phyloP scores from a whole-genome alignment of 352 stramenopile genomes.

The Phytopythium montanum region DNA sequence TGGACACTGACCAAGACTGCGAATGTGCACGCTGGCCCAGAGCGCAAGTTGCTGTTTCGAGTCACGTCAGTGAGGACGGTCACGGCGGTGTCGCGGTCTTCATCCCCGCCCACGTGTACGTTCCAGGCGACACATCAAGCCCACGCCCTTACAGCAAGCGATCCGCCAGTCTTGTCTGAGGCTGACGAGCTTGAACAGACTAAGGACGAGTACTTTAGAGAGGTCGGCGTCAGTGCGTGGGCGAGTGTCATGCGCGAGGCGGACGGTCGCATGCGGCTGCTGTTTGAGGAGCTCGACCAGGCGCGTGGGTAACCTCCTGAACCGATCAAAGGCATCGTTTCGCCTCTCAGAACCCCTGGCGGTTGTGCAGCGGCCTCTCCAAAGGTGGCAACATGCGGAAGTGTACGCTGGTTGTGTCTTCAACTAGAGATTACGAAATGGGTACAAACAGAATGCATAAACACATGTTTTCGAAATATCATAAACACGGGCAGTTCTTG shows the following conservation, averaged over 20 bases:
- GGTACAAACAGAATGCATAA: neutral
- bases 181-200: neutral
- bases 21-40: neutral
- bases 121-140: neutral
- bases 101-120: neutral
- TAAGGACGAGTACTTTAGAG: neutral
- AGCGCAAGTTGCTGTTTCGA: neutral
- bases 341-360: neutral
- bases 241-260: neutral
- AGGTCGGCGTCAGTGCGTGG: neutral
- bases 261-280: neutral
- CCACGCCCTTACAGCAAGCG: neutral
- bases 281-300: neutral
- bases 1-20: neutral
- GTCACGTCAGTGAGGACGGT: neutral
- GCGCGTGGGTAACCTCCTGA: neutral
- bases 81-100: neutral
- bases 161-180: neutral
- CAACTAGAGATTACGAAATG: too few species aligned
- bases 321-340: neutral
- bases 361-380: too few species aligned
- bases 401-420: too few species aligned
- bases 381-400: too few species aligned
- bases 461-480: neutral
- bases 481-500: too few species aligned